Evolutionary conservation across 2,329 filamentous ascomycete species (phyloP).

Genomic region (Ascochyta lentis): DNA sequence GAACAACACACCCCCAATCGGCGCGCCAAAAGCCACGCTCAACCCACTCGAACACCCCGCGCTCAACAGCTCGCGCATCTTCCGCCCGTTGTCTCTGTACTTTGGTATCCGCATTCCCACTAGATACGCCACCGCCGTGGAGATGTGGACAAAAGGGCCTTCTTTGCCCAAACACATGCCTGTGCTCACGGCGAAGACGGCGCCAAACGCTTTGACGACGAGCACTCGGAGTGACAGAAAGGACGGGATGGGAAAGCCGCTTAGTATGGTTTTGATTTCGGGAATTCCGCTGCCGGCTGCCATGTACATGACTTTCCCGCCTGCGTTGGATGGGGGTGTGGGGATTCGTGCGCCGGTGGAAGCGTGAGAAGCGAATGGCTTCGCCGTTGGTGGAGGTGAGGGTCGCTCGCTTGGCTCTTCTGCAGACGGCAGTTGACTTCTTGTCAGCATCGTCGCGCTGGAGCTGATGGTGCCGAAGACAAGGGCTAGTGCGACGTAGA

Average conservation of each 20-base stretch:
- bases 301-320: constrained; percentile 63
- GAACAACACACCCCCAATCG: constrained; percentile 67
- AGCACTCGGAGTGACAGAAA: constrained; percentile 64
- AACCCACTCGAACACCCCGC: constrained; percentile 65
- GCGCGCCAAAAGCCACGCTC: constrained; percentile 67
- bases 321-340: constrained; percentile 28
- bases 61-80: constrained; percentile 65
- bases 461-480: constrained; percentile 59
- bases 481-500: constrained; percentile 59
- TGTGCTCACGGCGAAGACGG: constrained; percentile 64
- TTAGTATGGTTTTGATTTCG: constrained; percentile 67
- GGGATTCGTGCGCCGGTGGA: constrained; percentile 1
- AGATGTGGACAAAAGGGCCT: constrained; percentile 68
- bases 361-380: constrained; percentile 1
- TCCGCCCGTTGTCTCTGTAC: constrained; percentile 63
- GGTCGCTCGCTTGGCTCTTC: constrained; percentile 28
- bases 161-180: constrained; percentile 69
- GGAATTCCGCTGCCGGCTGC: constrained; percentile 66
- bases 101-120: constrained; percentile 61
- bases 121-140: constrained; percentile 63
- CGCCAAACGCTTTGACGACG: constrained; percentile 64
- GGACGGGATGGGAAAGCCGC: constrained; percentile 65
- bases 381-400: constrained; percentile 12
- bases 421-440: constrained; percentile 56
- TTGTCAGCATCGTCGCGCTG: constrained; percentile 59